Evolutionary conservation across 768 basidiomycete genomes (phyloP), one percentile per base, ranked within the genome.

Genomic region (Tubosaeta brunneosetosa): DNA sequence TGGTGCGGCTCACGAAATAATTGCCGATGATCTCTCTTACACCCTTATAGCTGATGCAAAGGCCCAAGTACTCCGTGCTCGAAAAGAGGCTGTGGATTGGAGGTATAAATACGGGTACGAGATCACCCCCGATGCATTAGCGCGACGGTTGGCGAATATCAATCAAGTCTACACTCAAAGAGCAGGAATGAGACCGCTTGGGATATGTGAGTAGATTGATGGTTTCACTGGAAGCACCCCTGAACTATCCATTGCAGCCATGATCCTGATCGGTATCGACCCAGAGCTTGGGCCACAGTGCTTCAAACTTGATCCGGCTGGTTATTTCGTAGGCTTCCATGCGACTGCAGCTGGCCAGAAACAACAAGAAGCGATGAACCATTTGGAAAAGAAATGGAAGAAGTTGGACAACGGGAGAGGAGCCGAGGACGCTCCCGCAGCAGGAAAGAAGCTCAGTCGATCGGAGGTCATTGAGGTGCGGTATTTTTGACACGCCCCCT

Each of bases 341-440:
- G 97, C 97, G 9, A 95, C 95, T 2, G 85, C 95, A 0, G 88
- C 94, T 2, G 97, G 97, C 0, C 88, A 91, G 69, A 98, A 99
- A 64, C 97, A 98, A 63, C 95, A 97, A 65, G 97, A 99, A 66
- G 94, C 92, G 1, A 97, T 94, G 85, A 98, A 98, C 69, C 89
- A 93, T 65, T 78, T 99, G 41, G 97, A 99, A 75, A 98, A 98
- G 76, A 91, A 92, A 69, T 98, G 93, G 94, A 99, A 98, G 77
- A 93, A 93, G 69, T 75, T 93, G 29, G 86, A 91, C 63, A 80
- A 78, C 22, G 88, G 88, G 14, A 73, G 73, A 48, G 90, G 91
- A 19, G 88, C 85, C 0, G 88, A 93, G 46, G 87, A 94, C 68
- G 78, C 91, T 13, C 77, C 78, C 13, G 77, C 78, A 44, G 91